Percentiles rank a stretch among this genome's conserved stretches.
These are phyloP conservation scores for Tremella yokohamensis DNA, from an alignment of 768 basidiomycete species.

Conservation along the genomic window DNA sequence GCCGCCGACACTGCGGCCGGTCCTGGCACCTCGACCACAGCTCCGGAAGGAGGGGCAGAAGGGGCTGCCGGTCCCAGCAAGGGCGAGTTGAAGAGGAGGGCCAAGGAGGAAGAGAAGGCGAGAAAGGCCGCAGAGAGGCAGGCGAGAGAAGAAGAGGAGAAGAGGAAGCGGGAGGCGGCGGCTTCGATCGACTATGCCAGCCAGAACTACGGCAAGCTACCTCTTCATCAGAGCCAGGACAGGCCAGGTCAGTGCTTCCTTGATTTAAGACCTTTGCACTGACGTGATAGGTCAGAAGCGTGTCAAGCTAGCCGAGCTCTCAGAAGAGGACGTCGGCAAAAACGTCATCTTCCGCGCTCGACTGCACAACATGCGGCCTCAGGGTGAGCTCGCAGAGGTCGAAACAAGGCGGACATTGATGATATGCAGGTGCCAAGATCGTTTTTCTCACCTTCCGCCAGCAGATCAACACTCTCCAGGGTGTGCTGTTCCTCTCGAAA, in stretches of 20 bases:
- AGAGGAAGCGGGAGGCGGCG: slow-evolving; percentile 55
- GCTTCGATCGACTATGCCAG: slow-evolving; percentile 54
- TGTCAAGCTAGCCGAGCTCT: slow-evolving; percentile 64
- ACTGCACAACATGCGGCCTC: slow-evolving; percentile 83
- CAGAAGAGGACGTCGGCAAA: slow-evolving; percentile 62
- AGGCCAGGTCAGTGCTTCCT: slow-evolving; percentile 54
- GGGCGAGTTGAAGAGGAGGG: slow-evolving; percentile 83
- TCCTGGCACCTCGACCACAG: neutral
- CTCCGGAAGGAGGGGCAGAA: slow-evolving; percentile 39
- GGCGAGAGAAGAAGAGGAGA: slow-evolving; percentile 71
- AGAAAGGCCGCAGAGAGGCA: slow-evolving; percentile 82
- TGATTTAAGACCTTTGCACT: neutral
- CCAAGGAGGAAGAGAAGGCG: slow-evolving; percentile 85
- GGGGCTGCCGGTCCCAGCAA: slow-evolving; percentile 62
- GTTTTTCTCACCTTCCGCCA: slow-evolving; percentile 91
- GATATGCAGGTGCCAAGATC: slow-evolving; percentile 71
- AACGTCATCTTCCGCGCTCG: slow-evolving; percentile 80
- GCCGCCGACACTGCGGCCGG: too few species aligned
- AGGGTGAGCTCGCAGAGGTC: slow-evolving; percentile 54
- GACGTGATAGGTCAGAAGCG: slow-evolving; percentile 55
- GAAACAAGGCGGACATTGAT: neutral
- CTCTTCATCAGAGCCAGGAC: slow-evolving; percentile 85
- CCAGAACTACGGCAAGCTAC: slow-evolving; percentile 79
- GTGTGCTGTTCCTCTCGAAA: slow-evolving; percentile 65
- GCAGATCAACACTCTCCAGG: slow-evolving; percentile 79